A percentile compares a stretch with the other conserved stretches of the same genome.
Conservation (phyloP, 2,329 filamentous ascomycete species). For the Sporothrix humicola region DNA sequence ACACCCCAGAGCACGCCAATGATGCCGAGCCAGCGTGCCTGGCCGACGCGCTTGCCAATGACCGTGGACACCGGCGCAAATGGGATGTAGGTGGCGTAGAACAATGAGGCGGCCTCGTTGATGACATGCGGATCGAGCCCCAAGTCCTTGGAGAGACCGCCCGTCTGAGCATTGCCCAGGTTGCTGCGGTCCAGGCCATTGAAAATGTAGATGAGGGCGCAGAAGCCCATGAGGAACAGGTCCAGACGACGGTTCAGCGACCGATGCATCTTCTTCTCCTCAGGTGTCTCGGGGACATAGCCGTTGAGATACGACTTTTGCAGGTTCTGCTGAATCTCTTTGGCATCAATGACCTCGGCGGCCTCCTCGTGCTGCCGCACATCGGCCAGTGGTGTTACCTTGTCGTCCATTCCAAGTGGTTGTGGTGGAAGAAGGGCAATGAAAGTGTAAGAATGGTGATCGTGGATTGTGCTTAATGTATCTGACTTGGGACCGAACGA, state of each 20-base stretch:
- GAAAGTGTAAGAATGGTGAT: too few relatives aligned
- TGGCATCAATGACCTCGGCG: not conserved
- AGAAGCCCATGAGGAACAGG: slow-evolving; percentile 20
- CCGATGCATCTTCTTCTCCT: not conserved
- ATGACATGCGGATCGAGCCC: slow-evolving; percentile 58
- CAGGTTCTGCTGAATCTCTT: slow-evolving; percentile 8
- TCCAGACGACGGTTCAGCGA: slow-evolving; percentile 16
- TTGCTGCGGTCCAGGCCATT: slow-evolving; percentile 51
- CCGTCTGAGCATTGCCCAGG: slow-evolving; percentile 50
- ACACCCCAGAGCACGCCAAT: slow-evolving; percentile 43
- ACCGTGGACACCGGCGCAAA: slow-evolving; percentile 61
- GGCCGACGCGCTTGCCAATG: slow-evolving; percentile 47
- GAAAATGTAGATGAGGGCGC: slow-evolving; percentile 44
- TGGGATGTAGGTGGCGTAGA: slow-evolving; percentile 64
- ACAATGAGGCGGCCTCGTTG: slow-evolving; percentile 61
- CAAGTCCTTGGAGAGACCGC: slow-evolving; percentile 59
- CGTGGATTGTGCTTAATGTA: not conserved
- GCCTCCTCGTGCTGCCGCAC: slow-evolving; percentile 10
- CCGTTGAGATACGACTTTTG: slow-evolving; percentile 17
- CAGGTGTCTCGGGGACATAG: slow-evolving; percentile 7
- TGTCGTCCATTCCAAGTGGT: not conserved
- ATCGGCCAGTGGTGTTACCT: not conserved
- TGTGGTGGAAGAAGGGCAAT: not conserved
- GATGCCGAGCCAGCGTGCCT: slow-evolving; percentile 48
- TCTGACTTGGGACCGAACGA: not conserved